Evolutionary conservation across 495 filamentous ascomycete genomes (phyloP), one percentile per base, ranked within the genome.

Genomic region (Penicillium ochrochloron): DNA sequence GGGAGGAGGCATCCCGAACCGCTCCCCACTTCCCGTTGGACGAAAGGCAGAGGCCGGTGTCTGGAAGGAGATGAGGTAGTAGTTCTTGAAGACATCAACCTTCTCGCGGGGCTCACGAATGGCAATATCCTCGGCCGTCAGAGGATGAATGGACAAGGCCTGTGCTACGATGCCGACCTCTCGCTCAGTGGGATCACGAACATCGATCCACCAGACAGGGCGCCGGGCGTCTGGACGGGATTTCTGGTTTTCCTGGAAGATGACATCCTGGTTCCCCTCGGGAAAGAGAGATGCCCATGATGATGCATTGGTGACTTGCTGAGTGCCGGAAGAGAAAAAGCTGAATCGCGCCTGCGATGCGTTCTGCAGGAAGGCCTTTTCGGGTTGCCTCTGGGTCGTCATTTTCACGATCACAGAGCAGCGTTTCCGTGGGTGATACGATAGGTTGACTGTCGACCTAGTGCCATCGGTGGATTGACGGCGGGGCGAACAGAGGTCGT

Each of bases 31-130:
- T 57, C 91, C 88, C 42, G 76, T 85, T 5, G 83, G 76, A 55
- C 85, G 84, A 50, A 91, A 86, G 34, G 86, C 77, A 50, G 91
- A 86, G 31, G 86, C 77, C 51, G 97, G 93, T 0, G 92, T 95
- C 46, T 93, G 89, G 80, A 97, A 96, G 63, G 90, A 94, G 42
- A 96, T 90, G 64, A 98, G 92, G 72, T 98, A 98, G 79, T 98
- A 98, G 27, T 90, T 88, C 23, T 88, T 86, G 76, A 97, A 97
- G 25, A 97, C 88, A 71, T 98, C 94, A 34, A 98, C 94, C 79
- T 98, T 97, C 77, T 97, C 95, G 11, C 94, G 90, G 2, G 92
- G 85, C 75, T 98, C 94, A 63, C 94, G 92, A 4, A 89, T 92
- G 12, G 85, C 87, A 60, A 98, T 94, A 76, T 97, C 94, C 77